Conservation (phyloP, 768 basidiomycete genomes). For the Naganishia vaughanmartiniae region DNA sequence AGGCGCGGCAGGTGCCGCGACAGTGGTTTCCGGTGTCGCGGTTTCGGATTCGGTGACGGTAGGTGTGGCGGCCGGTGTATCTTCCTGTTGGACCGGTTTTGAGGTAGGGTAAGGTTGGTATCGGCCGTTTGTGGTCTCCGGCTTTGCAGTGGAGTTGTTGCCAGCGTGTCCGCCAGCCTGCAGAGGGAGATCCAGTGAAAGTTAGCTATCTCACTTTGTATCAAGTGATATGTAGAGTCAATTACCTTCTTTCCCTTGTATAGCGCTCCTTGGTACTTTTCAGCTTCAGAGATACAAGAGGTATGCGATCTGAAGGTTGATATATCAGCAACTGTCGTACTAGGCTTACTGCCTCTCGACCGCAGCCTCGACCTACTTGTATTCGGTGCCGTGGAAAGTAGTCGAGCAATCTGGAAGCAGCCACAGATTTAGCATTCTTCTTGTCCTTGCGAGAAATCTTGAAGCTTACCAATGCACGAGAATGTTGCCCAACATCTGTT, state of each 20-base stretch:
- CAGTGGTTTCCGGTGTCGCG: conserved; percentile 29
- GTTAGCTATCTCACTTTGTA: neutral
- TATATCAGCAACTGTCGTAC: neutral
- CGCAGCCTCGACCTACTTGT: conserved; percentile 55
- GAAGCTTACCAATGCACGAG: conserved; percentile 48
- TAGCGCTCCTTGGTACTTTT: conserved; percentile 84
- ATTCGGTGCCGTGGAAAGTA: conserved; percentile 75
- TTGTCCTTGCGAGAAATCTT: too few species aligned
- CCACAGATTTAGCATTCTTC: conserved; percentile 38
- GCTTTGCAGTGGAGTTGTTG: neutral
- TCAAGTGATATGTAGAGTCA: neutral
- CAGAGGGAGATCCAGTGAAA: neutral
- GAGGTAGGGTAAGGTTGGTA: conserved; percentile 25
- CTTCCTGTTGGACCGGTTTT: neutral
- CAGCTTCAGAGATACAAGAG: conserved; percentile 80
- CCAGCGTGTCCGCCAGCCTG: conserved; percentile 15
- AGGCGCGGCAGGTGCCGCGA: conserved; percentile 55
- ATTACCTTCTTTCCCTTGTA: conserved; percentile 73
- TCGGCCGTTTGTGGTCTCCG: conserved; percentile 24
- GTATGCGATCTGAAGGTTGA: conserved; percentile 57
- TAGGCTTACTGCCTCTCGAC: neutral
- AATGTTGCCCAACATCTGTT: conserved; percentile 47
- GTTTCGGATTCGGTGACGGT: conserved; percentile 32
- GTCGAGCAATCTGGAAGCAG: conserved; percentile 87
- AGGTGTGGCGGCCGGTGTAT: conserved; percentile 21